Percentiles rank a stretch among this genome's conserved stretches.
Evolutionary conservation across 169 alveolate species (phyloP).

Genomic region (Pseudocohnilembus persalinus): DNA sequence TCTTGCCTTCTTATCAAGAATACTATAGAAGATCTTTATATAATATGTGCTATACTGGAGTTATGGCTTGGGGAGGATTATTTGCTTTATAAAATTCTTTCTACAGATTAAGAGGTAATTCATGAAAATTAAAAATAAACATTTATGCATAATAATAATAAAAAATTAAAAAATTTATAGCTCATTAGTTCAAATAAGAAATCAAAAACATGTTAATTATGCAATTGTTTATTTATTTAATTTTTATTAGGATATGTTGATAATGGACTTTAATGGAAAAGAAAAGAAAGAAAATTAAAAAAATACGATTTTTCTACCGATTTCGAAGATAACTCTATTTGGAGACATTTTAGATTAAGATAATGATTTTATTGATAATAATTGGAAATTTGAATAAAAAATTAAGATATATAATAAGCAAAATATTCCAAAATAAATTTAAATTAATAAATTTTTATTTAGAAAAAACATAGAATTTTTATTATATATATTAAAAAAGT

Average conservation of each 20-base stretch:
- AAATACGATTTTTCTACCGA: conserved; percentile 51
- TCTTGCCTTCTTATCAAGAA: conserved; percentile 1
- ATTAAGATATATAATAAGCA: neutral
- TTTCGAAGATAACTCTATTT: conserved; percentile 46
- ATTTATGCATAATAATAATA: too few species aligned
- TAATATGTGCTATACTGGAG: conserved; percentile 10
- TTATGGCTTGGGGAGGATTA: conserved; percentile 6
- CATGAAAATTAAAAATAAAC: too few species aligned
- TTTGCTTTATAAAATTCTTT: conserved; percentile 21
- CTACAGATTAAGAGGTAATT: conserved; percentile 40
- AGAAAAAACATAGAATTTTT: too few species aligned
- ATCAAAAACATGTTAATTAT: too few species aligned
- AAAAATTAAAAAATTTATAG: too few species aligned
- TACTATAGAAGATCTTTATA: conserved; percentile 27
- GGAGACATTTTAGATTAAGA: conserved; percentile 23
- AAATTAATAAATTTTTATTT: too few species aligned
- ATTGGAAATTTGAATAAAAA: too few species aligned
- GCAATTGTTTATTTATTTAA: too few species aligned
- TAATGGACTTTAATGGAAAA: conserved; percentile 64
- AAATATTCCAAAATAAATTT: too few species aligned
- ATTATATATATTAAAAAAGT: neutral
- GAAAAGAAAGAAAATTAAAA: conserved; percentile 38
- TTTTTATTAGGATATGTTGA: conserved; percentile 58
- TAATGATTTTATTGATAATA: neutral
- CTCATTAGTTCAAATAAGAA: too few species aligned